Evolutionary conservation across 108 stramenopile species (phyloP), one percentile per base, ranked within the genome.

Genomic region (Cyclostephanos invisitatus): DNA sequence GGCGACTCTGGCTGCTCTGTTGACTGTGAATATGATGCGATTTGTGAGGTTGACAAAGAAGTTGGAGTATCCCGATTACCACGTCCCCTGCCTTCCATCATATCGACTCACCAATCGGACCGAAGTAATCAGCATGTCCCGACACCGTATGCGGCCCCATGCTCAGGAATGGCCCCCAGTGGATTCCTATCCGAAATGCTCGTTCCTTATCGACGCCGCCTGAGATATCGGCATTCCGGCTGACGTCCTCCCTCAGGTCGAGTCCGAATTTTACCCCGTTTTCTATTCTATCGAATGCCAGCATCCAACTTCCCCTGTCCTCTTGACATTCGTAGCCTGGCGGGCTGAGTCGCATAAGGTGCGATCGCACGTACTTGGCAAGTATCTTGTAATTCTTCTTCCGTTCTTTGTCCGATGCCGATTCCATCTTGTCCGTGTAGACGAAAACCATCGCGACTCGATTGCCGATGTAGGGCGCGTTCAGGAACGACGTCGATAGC

Each of bases 51-150:
- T 11, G 28, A 50, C 42, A 35, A 32, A 22, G 36, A 22, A 6
- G 37, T 40, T 0, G 8, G 37, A 36, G 36, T 40, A 15, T 7
- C 24, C 20, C 22, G 4, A 20, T 7, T 5, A 0, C 55, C 25
- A 7, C 22, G 21, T 2, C 55, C 11, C 25, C 55, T 18, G 6
- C 2, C 4, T 6, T 51, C 1, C 7, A 6, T 51, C 22, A 40
- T 32, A 56, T 10, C 35, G 25, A 28, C 73, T 67, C 47, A 75
- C 74, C 82, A 60, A 83, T 78, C 22, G 77, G 74, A 35, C 82
- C 82, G 66, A 83, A 83, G 56, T 83, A 83, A 69, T 83, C 82
- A 27, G 82, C 82, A 44, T 78, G 82, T 38, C 82, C 82, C 32
- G 77, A 78, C 9, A 78, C 64, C 7, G 77, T 78, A 53, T 83